phyloP scores from a whole-genome alignment of 768 basidiomycete species.

The Boletus rubescentipes region DNA sequence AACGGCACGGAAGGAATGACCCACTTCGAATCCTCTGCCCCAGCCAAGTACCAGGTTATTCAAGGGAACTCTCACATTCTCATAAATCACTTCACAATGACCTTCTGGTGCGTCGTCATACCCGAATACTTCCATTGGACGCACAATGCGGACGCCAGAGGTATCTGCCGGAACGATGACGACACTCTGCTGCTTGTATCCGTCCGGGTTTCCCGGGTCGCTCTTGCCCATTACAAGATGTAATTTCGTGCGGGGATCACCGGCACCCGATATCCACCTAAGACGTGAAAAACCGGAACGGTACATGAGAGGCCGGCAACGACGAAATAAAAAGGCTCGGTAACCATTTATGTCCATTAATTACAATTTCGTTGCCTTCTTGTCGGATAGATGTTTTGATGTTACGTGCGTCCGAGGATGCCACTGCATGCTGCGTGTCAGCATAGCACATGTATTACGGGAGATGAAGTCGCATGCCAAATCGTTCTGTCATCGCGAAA shows the following conservation, averaged over 20 bases:
- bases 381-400: slow-evolving; percentile 83
- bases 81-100: slow-evolving; percentile 93
- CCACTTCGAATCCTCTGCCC: slow-evolving; percentile 92
- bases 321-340: slow-evolving; percentile 1
- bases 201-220: slow-evolving; percentile 75
- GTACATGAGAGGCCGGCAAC: slow-evolving; percentile 11
- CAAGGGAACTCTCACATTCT: slow-evolving; percentile 88
- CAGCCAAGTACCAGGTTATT: slow-evolving; percentile 85
- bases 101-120: slow-evolving; percentile 97
- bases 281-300: slow-evolving; percentile 6
- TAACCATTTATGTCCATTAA: slow-evolving; percentile 97
- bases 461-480: slow-evolving; percentile 45
- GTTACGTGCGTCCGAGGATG: slow-evolving; percentile 96
- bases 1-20: not conserved
- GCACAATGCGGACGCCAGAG: slow-evolving; percentile 83
- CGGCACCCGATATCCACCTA: slow-evolving; percentile 98
- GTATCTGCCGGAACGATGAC: slow-evolving; percentile 90
- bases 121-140: slow-evolving; percentile 93
- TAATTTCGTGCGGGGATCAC: slow-evolving; percentile 84
- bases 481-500: slow-evolving; percentile 96
- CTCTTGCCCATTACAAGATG: slow-evolving; percentile 97
- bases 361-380: slow-evolving; percentile 85
- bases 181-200: slow-evolving; percentile 87
- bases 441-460: slow-evolving; percentile 3
- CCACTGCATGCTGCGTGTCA: slow-evolving; percentile 41